Base-by-base conservation (phyloP, 2,329 filamentous ascomycete species). In the Alternaria sp. region DNA sequence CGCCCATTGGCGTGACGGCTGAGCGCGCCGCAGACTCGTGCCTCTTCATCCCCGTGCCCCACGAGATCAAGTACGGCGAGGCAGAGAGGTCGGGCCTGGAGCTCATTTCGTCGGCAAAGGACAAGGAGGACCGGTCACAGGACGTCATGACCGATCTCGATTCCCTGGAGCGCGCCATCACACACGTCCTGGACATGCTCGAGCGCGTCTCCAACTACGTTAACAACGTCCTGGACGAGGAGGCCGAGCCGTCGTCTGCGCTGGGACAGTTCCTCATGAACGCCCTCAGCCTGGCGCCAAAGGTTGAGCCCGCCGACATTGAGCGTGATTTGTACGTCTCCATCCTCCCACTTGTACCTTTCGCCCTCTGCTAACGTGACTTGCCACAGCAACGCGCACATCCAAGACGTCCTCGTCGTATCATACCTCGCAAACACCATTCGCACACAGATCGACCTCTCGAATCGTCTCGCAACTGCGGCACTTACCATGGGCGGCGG, bases 361-460 rank as follows among this genome's bases (percentile, higher is more conserved):
- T 16, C 3, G 1, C 8, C 8, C 18, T 24, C 16, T 59, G 76
- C 81, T 77, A 79, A 77, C 44, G 49, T 24, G 11, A 36, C 24
- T 2, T 26, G 24, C 39, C 4, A 12, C 76, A 88, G 86, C 88
- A 99, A 99, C 88, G 97, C 96, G 85, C 95, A 99, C 84, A 93
- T 99, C 81, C 95, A 99, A 84, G 95, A 99, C 80, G 94, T 99
- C 63, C 89, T 99, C 69, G 94, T 98, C 80, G 94, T 99, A 73
- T 96, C 93, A 70, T 99, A 99, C 85, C 87, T 99, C 67, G 93
- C 95, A 79, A 99, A 98, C 86, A 97, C 93, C 69, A 97, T 98
- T 82, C 93, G 94, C 81, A 98, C 94, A 71, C 95, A 99, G 85
- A 97, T 99, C 84, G 95, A 98, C 77, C 89, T 99, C 61, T 96